Evolutionary conservation across 176 grass and related monocot genomes (phyloP).

Genomic region (Oropetium thomaeum): DNA sequence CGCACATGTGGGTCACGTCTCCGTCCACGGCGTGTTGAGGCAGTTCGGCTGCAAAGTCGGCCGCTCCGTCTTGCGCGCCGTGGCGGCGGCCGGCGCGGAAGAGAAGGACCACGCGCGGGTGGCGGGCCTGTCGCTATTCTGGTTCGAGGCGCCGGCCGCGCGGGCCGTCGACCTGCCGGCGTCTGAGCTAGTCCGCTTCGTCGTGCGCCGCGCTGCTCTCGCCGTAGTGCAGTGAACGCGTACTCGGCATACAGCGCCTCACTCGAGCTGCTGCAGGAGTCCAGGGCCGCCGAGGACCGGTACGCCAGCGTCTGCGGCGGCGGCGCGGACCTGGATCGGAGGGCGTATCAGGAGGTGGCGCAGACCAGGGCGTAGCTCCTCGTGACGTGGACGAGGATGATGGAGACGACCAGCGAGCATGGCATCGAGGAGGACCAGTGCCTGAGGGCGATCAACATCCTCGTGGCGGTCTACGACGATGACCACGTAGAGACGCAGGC

Average conservation of each 20-base stretch:
- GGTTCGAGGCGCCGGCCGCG: slow-evolving; percentile 21
- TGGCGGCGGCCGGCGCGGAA: neutral
- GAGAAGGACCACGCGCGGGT: slow-evolving; percentile 52
- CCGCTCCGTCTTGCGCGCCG: slow-evolving; percentile 4
- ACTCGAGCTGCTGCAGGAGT: slow-evolving; percentile 47
- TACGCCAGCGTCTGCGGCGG: neutral
- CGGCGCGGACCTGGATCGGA: slow-evolving; percentile 8
- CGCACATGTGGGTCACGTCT: slow-evolving; percentile 11
- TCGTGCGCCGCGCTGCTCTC: slow-evolving; percentile 24
- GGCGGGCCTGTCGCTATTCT: slow-evolving; percentile 50
- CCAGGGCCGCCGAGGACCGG: slow-evolving; percentile 33
- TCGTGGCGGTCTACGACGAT: slow-evolving; percentile 46
- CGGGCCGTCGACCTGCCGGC: slow-evolving; percentile 7
- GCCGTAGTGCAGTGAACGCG: slow-evolving; percentile 4
- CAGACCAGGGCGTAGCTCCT: slow-evolving; percentile 38
- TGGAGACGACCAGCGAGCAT: slow-evolving; percentile 38
- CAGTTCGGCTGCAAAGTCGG: slow-evolving; percentile 22
- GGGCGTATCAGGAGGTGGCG: slow-evolving; percentile 31
- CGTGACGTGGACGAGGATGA: slow-evolving; percentile 45
- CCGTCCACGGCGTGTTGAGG: slow-evolving; percentile 49
- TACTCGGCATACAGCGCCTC: slow-evolving; percentile 27
- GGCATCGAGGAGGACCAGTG: slow-evolving; percentile 43
- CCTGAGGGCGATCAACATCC: slow-evolving; percentile 43
- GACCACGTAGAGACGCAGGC: slow-evolving; percentile 46
- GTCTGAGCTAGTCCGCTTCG: slow-evolving; percentile 39